phyloP scores from a whole-genome alignment of 2,329 filamentous ascomycete species.

The Ophiosphaerella narmari region DNA sequence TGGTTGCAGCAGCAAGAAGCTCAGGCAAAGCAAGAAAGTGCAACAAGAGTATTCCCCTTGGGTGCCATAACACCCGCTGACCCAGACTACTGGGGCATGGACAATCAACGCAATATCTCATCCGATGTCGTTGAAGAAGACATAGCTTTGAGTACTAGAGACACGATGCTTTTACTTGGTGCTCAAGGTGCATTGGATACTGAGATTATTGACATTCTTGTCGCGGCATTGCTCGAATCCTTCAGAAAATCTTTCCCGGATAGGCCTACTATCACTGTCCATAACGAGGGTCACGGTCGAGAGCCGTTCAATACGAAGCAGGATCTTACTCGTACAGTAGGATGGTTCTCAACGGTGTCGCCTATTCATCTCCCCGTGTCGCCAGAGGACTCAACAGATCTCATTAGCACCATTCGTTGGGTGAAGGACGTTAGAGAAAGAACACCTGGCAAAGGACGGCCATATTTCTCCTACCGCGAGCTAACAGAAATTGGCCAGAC shows the following conservation, averaged over 20 bases:
- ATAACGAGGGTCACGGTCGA: conserved; percentile 56
- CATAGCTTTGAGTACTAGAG: conserved; percentile 36
- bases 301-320: conserved; percentile 53
- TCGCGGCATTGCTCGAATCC: conserved; percentile 46
- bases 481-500: conserved; percentile 31
- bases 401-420: conserved; percentile 39
- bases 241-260: conserved; percentile 52
- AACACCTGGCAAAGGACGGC: conserved; percentile 37
- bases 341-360: conserved; percentile 55
- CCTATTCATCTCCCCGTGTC: conserved; percentile 34
- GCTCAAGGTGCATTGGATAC: conserved; percentile 42
- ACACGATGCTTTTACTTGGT: conserved; percentile 40
- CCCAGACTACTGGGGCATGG: conserved; percentile 47
- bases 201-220: conserved; percentile 44
- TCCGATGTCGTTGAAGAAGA: conserved; percentile 38
- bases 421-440: conserved; percentile 38
- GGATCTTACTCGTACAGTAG: conserved; percentile 56
- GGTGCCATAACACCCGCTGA: conserved; percentile 30
- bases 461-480: conserved; percentile 38
- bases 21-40: conserved; percentile 30
- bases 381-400: conserved; percentile 30
- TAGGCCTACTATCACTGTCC: conserved; percentile 48
- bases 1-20: conserved; percentile 43
- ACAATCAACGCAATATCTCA: conserved; percentile 36
- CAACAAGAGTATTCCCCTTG: conserved; percentile 32